phyloP scores from a whole-genome alignment of 192 early-diverging fungal genomes.

The Chytriomyces sp. region DNA sequence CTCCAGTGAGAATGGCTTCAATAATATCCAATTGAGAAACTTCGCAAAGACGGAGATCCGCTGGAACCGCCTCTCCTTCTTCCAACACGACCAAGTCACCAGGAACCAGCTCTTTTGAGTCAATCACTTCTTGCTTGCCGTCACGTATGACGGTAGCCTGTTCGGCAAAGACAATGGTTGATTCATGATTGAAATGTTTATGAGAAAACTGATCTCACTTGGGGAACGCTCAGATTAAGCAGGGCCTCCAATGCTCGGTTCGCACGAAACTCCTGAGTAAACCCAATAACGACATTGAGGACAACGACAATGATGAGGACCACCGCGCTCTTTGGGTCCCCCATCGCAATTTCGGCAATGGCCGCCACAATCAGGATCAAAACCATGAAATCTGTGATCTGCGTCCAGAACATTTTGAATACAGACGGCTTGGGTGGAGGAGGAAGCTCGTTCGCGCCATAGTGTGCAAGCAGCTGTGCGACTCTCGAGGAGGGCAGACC shows the following conservation, averaged over 20 bases:
- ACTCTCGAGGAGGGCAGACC: slow-evolving; percentile 69
- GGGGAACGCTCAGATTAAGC: slow-evolving; percentile 81
- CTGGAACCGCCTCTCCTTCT: slow-evolving; percentile 91
- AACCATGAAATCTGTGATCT: slow-evolving; percentile 95
- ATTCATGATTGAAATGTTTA: slow-evolving; percentile 4
- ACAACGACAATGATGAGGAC: slow-evolving; percentile 81
- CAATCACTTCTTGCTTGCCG: slow-evolving; percentile 69
- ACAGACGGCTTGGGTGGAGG: slow-evolving; percentile 69
- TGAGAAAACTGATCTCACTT: slow-evolving; percentile 33
- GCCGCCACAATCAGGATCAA: slow-evolving; percentile 81
- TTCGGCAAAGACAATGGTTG: background rate
- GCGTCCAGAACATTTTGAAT: slow-evolving; percentile 79
- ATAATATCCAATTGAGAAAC: slow-evolving; percentile 88
- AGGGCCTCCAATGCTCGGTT: slow-evolving; percentile 93
- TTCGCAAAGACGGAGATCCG: slow-evolving; percentile 83
- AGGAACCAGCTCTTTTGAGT: slow-evolving; percentile 80
- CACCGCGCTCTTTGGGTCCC: slow-evolving; percentile 46
- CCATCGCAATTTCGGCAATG: slow-evolving; percentile 53
- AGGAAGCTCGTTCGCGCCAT: slow-evolving; percentile 85
- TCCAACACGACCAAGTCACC: slow-evolving; percentile 92
- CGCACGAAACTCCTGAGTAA: slow-evolving; percentile 90
- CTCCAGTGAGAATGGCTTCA: slow-evolving; percentile 92
- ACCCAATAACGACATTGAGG: slow-evolving; percentile 83
- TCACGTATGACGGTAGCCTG: slow-evolving; percentile 83
- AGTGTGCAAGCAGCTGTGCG: slow-evolving; percentile 67